These are phyloP conservation scores for Penicillium argentinense DNA, from an alignment of 495 filamentous ascomycete species.

Conservation along the genomic window DNA sequence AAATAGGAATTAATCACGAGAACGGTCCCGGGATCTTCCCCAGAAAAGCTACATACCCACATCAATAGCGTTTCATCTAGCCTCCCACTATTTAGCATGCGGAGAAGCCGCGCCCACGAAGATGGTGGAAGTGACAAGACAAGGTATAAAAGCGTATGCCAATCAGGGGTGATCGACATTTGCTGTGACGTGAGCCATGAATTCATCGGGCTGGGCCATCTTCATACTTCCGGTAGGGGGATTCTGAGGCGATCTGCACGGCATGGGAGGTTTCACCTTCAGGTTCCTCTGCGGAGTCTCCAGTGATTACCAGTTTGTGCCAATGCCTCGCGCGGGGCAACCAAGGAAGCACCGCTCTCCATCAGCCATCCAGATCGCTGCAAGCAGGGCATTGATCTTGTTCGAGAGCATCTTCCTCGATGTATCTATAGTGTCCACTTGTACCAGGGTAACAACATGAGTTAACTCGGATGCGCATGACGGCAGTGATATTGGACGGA, in stretches of 20 bases:
- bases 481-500: background rate
- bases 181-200: slow-evolving; percentile 5
- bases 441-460: background rate
- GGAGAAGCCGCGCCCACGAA: slow-evolving; percentile 2
- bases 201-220: background rate
- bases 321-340: background rate
- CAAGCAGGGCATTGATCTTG: background rate
- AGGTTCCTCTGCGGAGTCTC: slow-evolving; percentile 1
- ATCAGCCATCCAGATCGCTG: no score
- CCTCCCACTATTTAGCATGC: slow-evolving; percentile 1
- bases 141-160: background rate
- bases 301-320: background rate
- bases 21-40: slow-evolving; percentile 7
- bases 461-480: background rate
- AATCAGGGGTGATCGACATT: background rate
- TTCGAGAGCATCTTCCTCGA: background rate
- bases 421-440: background rate
- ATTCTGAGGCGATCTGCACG: no score
- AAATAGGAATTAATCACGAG: background rate
- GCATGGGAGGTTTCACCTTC: no score
- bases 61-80: slow-evolving; percentile 2
- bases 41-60: slow-evolving; percentile 6
- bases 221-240: no score
- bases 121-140: background rate
- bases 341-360: background rate